phyloP scores from a whole-genome alignment of 352 stramenopile genomes.

The Phytophthora tentaculata region DNA sequence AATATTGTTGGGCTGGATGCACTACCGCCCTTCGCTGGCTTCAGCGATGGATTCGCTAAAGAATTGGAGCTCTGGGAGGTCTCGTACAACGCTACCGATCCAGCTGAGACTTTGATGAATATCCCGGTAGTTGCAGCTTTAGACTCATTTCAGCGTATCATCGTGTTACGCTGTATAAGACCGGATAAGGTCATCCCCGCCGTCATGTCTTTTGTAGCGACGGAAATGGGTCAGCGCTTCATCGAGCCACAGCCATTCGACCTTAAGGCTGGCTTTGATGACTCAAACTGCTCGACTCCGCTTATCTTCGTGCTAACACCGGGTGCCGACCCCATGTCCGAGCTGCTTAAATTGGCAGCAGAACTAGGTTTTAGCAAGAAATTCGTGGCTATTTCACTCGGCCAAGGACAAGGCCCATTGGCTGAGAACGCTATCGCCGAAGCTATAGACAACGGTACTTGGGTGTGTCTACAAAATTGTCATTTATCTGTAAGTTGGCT shows the following conservation, averaged over 20 bases:
- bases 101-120: constrained; percentile 65
- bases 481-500: constrained; percentile 96
- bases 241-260: constrained; percentile 95
- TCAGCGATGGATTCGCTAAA: constrained; percentile 58
- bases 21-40: constrained; percentile 54
- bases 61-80: constrained; percentile 70
- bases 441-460: constrained; percentile 92
- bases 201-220: constrained; percentile 92
- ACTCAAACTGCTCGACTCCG: constrained; percentile 94
- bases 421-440: constrained; percentile 93
- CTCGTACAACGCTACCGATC: constrained; percentile 89
- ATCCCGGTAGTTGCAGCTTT: constrained; percentile 63
- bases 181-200: constrained; percentile 93
- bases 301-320: constrained; percentile 96
- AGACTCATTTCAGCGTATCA: constrained; percentile 90
- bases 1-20: constrained; percentile 85
- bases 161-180: constrained; percentile 91
- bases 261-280: constrained; percentile 91
- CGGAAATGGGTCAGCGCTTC: constrained; percentile 91
- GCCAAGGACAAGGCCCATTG: constrained; percentile 93
- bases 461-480: constrained; percentile 97
- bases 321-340: constrained; percentile 94
- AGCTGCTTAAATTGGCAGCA: constrained; percentile 92
- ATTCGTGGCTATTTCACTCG: constrained; percentile 93
- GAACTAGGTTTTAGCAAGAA: constrained; percentile 93